These are phyloP conservation scores for Hygrophorus pudorinus DNA, from an alignment of 768 basidiomycete genomes.

Conservation along the genomic window DNA sequence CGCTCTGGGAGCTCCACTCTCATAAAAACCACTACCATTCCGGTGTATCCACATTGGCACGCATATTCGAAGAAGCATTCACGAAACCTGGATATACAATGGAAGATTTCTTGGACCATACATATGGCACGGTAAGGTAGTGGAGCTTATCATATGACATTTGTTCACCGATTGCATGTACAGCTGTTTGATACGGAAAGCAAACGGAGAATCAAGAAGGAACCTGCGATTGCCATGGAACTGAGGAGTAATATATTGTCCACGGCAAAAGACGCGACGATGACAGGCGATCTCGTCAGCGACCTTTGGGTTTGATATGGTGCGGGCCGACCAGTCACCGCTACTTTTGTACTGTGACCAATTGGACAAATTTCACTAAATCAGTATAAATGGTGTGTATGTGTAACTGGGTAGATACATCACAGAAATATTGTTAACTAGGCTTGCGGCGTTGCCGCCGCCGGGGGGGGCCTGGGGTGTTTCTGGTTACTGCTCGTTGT, in stretches of 20 bases:
- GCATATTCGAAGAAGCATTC: slow-evolving; percentile 84
- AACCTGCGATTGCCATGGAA: slow-evolving; percentile 41
- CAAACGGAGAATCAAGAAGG: slow-evolving; percentile 70
- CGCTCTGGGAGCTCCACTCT: slow-evolving; percentile 85
- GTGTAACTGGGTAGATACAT: too few relatives aligned
- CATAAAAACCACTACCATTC: slow-evolving; percentile 79
- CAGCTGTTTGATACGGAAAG: slow-evolving; percentile 85
- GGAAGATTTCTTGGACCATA: slow-evolving; percentile 97
- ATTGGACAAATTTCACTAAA: too few relatives aligned
- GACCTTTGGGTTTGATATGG: slow-evolving; percentile 7
- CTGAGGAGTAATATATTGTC: background rate
- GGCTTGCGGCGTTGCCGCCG: too few relatives aligned
- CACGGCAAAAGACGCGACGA: background rate
- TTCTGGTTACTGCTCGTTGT: too few relatives aligned
- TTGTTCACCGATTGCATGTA: slow-evolving; percentile 1
- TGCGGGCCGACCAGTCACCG: too few relatives aligned
- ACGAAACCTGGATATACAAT: slow-evolving; percentile 86
- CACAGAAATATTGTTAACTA: too few relatives aligned
- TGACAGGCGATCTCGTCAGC: slow-evolving; percentile 2
- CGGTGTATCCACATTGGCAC: slow-evolving; percentile 76
- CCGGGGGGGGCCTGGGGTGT: too few relatives aligned
- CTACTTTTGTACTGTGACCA: too few relatives aligned
- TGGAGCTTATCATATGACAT: background rate
- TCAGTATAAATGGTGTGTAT: too few relatives aligned
- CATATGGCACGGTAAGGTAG: slow-evolving; percentile 63